Percentiles rank a stretch among this genome's conserved stretches.
Conservation (phyloP, 768 basidiomycete genomes). For the Agrocybe praecox region DNA sequence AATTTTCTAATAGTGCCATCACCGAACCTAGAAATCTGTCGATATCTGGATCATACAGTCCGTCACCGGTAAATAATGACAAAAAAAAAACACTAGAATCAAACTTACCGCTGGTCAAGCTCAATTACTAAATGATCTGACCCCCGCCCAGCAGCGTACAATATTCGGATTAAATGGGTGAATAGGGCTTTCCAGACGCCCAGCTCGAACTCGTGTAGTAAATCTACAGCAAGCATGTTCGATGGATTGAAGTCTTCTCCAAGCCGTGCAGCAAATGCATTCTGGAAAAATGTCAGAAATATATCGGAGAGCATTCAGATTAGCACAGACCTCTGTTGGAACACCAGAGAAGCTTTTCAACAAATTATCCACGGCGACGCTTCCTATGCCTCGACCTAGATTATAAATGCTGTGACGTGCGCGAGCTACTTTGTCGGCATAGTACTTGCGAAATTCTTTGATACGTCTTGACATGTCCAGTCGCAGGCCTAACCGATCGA, state of each 20-base stretch:
- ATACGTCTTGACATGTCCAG: neutral
- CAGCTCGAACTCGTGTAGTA: slow-evolving; percentile 4
- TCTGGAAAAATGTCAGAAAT: neutral
- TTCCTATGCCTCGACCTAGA: neutral
- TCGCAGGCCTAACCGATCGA: neutral
- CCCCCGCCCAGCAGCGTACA: neutral
- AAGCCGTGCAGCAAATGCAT: neutral
- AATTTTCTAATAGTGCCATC: slow-evolving; percentile 37
- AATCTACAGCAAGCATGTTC: neutral
- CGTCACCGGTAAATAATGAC: too few relatives aligned
- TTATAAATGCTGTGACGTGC: slow-evolving; percentile 11
- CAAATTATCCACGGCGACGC: slow-evolving; percentile 18
- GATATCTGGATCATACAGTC: slow-evolving; percentile 19
- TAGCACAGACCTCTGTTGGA: slow-evolving; percentile 30
- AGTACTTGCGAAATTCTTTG: slow-evolving; percentile 29
- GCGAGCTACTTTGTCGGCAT: neutral
- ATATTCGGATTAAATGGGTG: neutral
- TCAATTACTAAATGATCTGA: slow-evolving; percentile 22
- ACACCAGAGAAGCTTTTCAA: slow-evolving; percentile 26
- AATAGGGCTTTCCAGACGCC: neutral
- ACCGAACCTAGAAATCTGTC: slow-evolving; percentile 30
- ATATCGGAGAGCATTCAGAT: too few relatives aligned
- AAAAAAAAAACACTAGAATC: too few relatives aligned
- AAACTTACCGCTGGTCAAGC: slow-evolving; percentile 20
- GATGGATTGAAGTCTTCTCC: neutral